Evolutionary conservation across 129 eudicot species (phyloP), one percentile per base, ranked within the genome.

Genomic region (Apium graveolens): DNA sequence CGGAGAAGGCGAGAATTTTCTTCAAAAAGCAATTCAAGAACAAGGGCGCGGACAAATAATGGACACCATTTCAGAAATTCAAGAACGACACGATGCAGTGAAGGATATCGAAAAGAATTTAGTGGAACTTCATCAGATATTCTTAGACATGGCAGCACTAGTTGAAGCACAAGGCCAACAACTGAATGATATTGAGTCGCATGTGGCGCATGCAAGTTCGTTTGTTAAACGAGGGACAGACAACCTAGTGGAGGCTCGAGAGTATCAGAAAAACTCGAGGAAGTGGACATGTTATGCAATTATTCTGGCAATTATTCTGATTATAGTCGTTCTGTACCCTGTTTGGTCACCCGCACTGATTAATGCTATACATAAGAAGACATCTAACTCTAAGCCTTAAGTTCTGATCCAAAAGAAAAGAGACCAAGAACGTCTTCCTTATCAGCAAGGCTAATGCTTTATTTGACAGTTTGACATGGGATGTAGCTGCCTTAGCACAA

Each of bases 21-120:
- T 57, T 57, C 66, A 57, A 2, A 57, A 57, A n/a, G 66, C 66
- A 57, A 57, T 57, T 57, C 66, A 57, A 57, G 66, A 57, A 57
- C 66, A 57, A 57, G 66, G 66, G 5, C 66, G 66, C 5, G 66
- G 66, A 57, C 66, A 57, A 10, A 57, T 57, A 57, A 57, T 57
- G 66, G 66, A 57, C 66, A 57, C 66, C n/a, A 57, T 57, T 24
- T 57, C 66, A 57, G 66, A 57, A 57, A 57, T 57, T 57, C 66
- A 57, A 57, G 66, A 57, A 57, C 66, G 66, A 57, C 66, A 57
- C 3, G 66, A 57, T 57, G 66, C 66, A 57, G 66, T 57, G 31
- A 57, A 57, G 66, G 66, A 57, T n/a, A 57, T 57, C n/a, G 66
- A 57, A 27, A 57, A 57, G 32, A 57, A 57, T 57, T n/a, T 57